phyloP scores from a whole-genome alignment of 768 basidiomycete species.

The Amanita rimosa region DNA sequence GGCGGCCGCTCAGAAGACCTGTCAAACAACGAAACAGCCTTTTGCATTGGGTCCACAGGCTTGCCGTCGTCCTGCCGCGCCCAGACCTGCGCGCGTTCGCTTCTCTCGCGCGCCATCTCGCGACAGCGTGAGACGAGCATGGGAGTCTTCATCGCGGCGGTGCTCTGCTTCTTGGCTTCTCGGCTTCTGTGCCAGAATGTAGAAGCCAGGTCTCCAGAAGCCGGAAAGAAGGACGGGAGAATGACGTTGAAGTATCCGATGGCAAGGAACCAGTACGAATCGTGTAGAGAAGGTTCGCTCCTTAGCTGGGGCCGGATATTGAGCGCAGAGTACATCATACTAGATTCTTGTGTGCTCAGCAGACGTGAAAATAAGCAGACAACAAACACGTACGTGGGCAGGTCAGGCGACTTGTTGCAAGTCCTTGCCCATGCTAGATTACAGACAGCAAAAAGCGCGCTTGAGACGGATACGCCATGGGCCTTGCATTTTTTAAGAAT shows the following conservation, averaged over 20 bases:
- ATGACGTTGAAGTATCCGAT: constrained; percentile 77
- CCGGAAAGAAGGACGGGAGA: constrained; percentile 63
- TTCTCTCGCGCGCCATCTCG: constrained; percentile 58
- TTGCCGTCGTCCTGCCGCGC: constrained; percentile 65
- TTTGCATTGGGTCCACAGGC: constrained; percentile 13
- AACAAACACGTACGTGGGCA: constrained; percentile 34
- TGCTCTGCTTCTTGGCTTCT: constrained; percentile 57
- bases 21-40: constrained; percentile 10
- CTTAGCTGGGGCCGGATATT: constrained; percentile 59
- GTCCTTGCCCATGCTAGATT: constrained; percentile 64
- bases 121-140: constrained; percentile 51
- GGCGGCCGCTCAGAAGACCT: constrained; percentile 25
- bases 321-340: constrained; percentile 81
- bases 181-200: constrained; percentile 72
- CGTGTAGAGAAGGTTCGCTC: constrained; percentile 28
- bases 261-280: constrained; percentile 76
- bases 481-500: constrained; percentile 65
- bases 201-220: constrained; percentile 22
- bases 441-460: constrained; percentile 64
- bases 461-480: constrained; percentile 63
- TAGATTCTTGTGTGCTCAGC: constrained; percentile 12
- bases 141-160: constrained; percentile 47
- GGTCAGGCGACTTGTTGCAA: constrained; percentile 27
- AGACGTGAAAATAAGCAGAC: neutral
- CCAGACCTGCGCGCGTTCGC: constrained; percentile 49